phyloP scores from a whole-genome alignment of 352 stramenopile genomes.

The Blastocystis sp. region DNA sequence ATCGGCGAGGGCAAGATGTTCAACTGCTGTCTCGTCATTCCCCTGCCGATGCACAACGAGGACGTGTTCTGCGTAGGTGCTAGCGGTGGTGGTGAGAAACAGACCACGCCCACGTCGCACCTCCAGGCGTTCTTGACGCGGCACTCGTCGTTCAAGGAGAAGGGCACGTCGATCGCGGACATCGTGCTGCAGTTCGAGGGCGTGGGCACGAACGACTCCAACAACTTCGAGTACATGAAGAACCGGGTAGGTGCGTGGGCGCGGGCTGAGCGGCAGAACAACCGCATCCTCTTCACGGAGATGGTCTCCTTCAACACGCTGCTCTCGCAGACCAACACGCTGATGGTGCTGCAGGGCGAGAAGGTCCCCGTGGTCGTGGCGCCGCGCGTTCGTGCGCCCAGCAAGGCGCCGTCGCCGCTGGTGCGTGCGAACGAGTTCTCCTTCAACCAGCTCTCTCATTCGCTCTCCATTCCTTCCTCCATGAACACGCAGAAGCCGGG shows the following conservation, averaged over 20 bases:
- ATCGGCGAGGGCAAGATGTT: conserved; percentile 30
- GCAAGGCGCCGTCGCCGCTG: background rate
- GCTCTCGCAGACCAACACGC: background rate
- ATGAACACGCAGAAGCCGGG: background rate
- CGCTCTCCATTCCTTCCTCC: background rate
- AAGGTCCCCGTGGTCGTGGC: background rate
- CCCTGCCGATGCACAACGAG: conserved; percentile 21
- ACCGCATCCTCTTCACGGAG: conserved; percentile 33
- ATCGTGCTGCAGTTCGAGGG: conserved; percentile 38
- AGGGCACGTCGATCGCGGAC: background rate
- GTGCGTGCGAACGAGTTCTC: background rate
- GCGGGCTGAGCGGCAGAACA: background rate
- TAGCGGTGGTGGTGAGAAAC: background rate
- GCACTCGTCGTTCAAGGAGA: background rate
- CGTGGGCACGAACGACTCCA: background rate
- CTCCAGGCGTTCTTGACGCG: conserved; percentile 23
- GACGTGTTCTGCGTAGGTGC: background rate
- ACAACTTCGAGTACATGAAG: conserved; percentile 8
- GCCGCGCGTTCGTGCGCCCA: background rate
- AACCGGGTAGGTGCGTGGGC: background rate
- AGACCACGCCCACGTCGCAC: background rate
- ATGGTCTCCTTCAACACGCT: conserved; percentile 28
- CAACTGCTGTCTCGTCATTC: conserved; percentile 56
- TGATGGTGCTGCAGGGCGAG: background rate
- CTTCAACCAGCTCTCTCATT: background rate